Conservation (phyloP, 2,329 filamentous ascomycete genomes). For the Domatiomyces globalis region DNA sequence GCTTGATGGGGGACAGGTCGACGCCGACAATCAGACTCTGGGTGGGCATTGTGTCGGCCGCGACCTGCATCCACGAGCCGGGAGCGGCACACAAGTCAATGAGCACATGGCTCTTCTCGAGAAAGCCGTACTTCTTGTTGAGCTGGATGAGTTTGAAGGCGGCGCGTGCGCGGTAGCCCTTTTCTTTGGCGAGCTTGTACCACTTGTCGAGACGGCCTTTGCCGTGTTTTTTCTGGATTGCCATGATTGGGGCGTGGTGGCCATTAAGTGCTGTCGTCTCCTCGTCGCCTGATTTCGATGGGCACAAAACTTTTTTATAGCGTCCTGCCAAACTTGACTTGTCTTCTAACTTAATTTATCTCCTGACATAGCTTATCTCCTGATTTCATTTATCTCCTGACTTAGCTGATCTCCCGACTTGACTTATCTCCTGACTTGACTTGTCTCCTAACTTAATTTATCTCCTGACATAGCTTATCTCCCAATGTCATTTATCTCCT, state of each 20-base stretch:
- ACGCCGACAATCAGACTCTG: slow-evolving; percentile 86
- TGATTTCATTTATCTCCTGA: no score
- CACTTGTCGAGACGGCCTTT: slow-evolving; percentile 56
- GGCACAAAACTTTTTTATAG: neutral
- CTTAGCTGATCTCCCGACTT: no score
- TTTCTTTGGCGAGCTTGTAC: slow-evolving; percentile 97
- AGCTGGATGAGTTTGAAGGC: slow-evolving; percentile 97
- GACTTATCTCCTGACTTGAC: no score
- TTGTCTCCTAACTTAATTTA: no score
- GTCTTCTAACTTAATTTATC: no score
- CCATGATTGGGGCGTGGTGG: slow-evolving; percentile 44
- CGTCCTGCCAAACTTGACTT: no score
- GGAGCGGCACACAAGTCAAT: slow-evolving; percentile 96
- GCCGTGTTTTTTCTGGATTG: slow-evolving; percentile 78
- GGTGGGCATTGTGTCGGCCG: slow-evolving; percentile 83
- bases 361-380: no score
- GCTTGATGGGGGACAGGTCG: slow-evolving; percentile 87
- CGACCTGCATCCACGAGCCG: slow-evolving; percentile 95
- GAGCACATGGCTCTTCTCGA: slow-evolving; percentile 91
- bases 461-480: no score
- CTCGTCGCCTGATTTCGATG: no score
- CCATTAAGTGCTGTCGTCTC: neutral
- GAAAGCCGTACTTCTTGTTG: slow-evolving; percentile 97
- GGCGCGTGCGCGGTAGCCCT: slow-evolving; percentile 87
- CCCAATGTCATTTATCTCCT: no score